Base-by-base conservation (phyloP, 345 rosid species). In the Anacardium occidentale region DNA sequence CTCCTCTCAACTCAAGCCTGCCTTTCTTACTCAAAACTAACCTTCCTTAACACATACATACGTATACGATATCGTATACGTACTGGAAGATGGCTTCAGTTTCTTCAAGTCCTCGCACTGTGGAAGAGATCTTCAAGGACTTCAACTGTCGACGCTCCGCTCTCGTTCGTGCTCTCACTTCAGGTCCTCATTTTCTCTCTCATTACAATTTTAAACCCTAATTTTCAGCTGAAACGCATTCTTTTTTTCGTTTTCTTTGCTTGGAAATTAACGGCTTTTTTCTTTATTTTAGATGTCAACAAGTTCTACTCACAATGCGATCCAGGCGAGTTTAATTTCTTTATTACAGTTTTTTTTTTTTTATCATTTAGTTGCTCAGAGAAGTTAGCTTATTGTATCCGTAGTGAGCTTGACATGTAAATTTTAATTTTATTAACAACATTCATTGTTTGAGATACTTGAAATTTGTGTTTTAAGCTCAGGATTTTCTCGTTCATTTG, bases 41-140 rank as follows among this genome's bases (percentile, higher is more conserved):
- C 7, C 42, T 7, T 5, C 9, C 42, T 37, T 37, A 37, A 37
- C 8, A 37, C 42, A 7, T 37, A 37, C 42, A 6, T 7, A 37
- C 42, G 42, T 37, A 37, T 37, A 37, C 42, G 42, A 5, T 37
- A 37, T 7, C 42, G 42, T 37, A 37, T 37, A 34, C 44, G 20
- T 44, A 59, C 18, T 8, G 1, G 22, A 34, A 62, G 48, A 77
- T 79, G 83, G 83, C 81, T 14, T 72, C 77, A 10, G 82, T 79
- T 54, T 75, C 89, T 32, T 82, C 91, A 26, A 86, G 82, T 80
- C 93, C 91, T 76, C 86, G 93, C 52, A 77, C 88, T 34, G 90
- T 91, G 12, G 95, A 91, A 84, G 97, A 84, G 81, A 91, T 91
- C 87, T 84, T 88, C 77, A 90, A 88, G 48, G 97, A 91, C 78